Conservation (phyloP, 2,329 filamentous ascomycete species). For the Dendryphion nanum region DNA sequence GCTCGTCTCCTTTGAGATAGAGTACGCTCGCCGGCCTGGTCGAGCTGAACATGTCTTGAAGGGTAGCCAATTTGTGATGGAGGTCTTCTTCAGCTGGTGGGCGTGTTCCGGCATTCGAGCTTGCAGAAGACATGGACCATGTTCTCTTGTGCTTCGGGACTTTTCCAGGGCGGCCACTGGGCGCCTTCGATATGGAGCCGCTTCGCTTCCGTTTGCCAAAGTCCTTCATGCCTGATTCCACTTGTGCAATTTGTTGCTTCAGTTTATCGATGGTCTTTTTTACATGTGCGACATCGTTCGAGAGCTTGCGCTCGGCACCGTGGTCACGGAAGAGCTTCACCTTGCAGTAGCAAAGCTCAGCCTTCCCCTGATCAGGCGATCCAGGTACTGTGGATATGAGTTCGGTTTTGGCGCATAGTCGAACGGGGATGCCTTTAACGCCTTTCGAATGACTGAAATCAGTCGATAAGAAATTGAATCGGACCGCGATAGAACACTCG, state of each 20-base stretch:
- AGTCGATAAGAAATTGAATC: conserved; percentile 97
- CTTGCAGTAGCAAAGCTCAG: conserved; percentile 90
- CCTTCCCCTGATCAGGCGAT: conserved; percentile 41
- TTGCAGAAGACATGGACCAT: conserved; percentile 85
- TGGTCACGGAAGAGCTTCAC: conserved; percentile 97
- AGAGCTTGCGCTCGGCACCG: conserved; percentile 89
- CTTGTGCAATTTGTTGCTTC: conserved; percentile 86
- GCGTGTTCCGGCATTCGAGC: conserved; percentile 43
- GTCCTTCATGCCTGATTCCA: conserved; percentile 59
- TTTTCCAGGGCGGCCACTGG: conserved; percentile 68
- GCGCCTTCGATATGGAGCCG: conserved; percentile 50
- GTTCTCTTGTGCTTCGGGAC: conserved; percentile 87
- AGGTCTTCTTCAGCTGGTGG: conserved; percentile 64
- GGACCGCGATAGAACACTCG: conserved; percentile 84
- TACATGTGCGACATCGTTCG: conserved; percentile 90
- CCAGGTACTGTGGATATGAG: conserved; percentile 56
- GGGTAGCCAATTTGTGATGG: conserved; percentile 71
- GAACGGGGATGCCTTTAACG: conserved; percentile 93
- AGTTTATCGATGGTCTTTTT: conserved; percentile 97
- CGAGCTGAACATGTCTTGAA: conserved; percentile 88
- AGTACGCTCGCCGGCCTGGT: conserved; percentile 75
- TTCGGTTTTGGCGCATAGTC: conserved; percentile 88
- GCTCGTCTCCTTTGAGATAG: conserved; percentile 72
- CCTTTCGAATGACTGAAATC: conserved; percentile 99
- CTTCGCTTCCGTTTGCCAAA: conserved; percentile 62